Evolutionary conservation across 2,329 filamentous ascomycete species (phyloP).

Genomic region (Diaporthe sp.): DNA sequence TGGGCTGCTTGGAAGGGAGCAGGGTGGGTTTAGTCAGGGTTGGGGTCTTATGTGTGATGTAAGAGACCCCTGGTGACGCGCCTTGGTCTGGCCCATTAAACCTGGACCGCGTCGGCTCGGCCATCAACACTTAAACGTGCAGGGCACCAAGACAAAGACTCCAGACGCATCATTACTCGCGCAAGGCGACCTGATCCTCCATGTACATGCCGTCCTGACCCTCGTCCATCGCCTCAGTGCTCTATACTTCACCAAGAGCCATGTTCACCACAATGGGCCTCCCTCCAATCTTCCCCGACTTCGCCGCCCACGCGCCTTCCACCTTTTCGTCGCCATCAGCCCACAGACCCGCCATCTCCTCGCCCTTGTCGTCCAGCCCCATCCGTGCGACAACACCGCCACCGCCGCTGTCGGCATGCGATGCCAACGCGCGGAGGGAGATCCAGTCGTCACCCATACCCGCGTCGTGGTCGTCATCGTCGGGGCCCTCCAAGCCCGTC

Average conservation of each 20-base stretch:
- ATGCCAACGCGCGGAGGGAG: conserved; percentile 59
- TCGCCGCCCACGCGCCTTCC: conserved; percentile 39
- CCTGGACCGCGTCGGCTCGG: conserved; percentile 22
- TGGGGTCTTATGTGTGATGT: no score
- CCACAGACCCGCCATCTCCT: conserved; percentile 64
- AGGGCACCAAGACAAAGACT: conserved; percentile 6
- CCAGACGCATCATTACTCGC: neutral
- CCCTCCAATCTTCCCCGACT: conserved; percentile 59
- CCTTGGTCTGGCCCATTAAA: conserved; percentile 20
- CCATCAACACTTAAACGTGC: conserved; percentile 21
- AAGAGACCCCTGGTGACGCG: conserved; percentile 20
- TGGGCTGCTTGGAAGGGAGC: no score
- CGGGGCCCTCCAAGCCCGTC: conserved; percentile 37
- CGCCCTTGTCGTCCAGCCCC: conserved; percentile 70
- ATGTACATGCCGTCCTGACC: neutral
- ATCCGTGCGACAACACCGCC: conserved; percentile 65
- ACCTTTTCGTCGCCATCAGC: conserved; percentile 49
- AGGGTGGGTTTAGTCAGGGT: no score
- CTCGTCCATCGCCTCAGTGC: neutral
- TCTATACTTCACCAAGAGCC: conserved; percentile 16
- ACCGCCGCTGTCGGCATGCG: conserved; percentile 58
- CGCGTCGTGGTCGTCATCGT: conserved; percentile 40
- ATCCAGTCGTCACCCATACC: conserved; percentile 62
- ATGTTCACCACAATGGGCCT: conserved; percentile 55
- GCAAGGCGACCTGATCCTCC: neutral